Base-by-base conservation (phyloP, 2,329 filamentous ascomycete species). In the Calonectria henricotiae region DNA sequence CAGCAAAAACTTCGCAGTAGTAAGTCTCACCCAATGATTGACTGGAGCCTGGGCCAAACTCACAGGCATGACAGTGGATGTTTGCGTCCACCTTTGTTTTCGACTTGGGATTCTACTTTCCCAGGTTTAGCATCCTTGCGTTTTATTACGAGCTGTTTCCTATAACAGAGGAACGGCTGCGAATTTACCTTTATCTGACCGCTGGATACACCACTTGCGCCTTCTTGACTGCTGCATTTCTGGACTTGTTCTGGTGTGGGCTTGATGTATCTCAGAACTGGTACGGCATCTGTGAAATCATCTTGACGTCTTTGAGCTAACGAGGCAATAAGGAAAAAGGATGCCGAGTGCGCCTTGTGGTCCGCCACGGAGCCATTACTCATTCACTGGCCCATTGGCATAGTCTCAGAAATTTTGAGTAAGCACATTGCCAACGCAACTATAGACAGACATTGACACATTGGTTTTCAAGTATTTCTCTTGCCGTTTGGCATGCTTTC, bases 61-160 rank as follows among this genome's bases (percentile, higher is more conserved):
- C 2, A 58, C 51, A 23, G 4, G 3, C 8, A 37, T 5, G 32
- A 11, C n/a, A 58, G 51, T 58, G 51, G 51, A 39, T 58, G 51
- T 58, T 39, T 23, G 23, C n/a, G 4, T 39, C 32, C 12, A 37
- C 35, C 17, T 3, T 58, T 20, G 35, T 25, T 17, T 58, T 58
- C 6, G 51, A 58, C 15, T 15, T 58, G 51, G 51, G 51, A 32
- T 58, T 58, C 15, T 58, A 58, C 3, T 58, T 58, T 25, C 32
- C 51, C 1, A 58, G 51, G 23, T 58, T 58, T 11, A 58, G 51
- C 32, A 58, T 58, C 2, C 51, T 58, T 39, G 51, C 51, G 17
- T 58, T 39, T 35, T 58, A 58, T 3, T 58, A 58, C 13, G 51
- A 58, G 51, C 35, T 58, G 35, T 58, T 58, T 17, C 51, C 51